Evolutionary conservation across 2,329 filamentous ascomycete genomes (phyloP).

Genomic region (Arthrobotrys pseudoclavata): DNA sequence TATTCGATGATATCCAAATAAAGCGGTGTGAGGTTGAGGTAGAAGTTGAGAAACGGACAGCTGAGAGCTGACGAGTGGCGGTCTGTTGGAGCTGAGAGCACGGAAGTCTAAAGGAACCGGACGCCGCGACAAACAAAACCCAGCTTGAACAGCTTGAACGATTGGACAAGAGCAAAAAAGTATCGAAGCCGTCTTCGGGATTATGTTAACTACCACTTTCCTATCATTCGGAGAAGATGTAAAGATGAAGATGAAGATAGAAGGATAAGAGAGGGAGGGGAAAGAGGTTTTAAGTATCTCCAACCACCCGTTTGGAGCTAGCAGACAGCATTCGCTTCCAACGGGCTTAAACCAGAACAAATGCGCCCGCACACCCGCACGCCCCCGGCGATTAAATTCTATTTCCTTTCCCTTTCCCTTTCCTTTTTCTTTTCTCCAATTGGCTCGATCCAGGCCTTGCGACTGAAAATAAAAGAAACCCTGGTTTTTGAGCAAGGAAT

Average conservation of each 20-base stretch:
- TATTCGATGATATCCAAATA: neutral
- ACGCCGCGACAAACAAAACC: conserved; percentile 26
- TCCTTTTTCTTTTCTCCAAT: neutral
- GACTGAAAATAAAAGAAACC: neutral
- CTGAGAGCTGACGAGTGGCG: conserved; percentile 2
- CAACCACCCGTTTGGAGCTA: conserved; percentile 43
- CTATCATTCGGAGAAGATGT: neutral
- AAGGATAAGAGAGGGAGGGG: conserved; percentile 2
- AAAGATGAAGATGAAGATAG: conserved; percentile 8
- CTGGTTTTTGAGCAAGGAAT: conserved; percentile 18
- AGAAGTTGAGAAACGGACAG: neutral
- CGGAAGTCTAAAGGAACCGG: conserved; percentile 10
- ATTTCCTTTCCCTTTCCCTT: neutral
- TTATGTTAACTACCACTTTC: neutral
- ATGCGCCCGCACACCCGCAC: conserved; percentile 25
- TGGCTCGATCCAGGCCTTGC: neutral
- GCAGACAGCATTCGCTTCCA: conserved; percentile 32
- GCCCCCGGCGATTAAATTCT: conserved; percentile 38
- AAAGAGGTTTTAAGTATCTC: conserved; percentile 48
- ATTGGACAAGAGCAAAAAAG: conserved; percentile 10
- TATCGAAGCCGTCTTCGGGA: conserved; percentile 34
- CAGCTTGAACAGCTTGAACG: neutral
- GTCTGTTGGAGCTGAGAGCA: neutral
- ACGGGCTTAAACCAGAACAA: conserved; percentile 39
- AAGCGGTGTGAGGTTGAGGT: neutral